Base-by-base conservation (phyloP, 345 rosid genomes). In the Eucalyptus paniculata region DNA sequence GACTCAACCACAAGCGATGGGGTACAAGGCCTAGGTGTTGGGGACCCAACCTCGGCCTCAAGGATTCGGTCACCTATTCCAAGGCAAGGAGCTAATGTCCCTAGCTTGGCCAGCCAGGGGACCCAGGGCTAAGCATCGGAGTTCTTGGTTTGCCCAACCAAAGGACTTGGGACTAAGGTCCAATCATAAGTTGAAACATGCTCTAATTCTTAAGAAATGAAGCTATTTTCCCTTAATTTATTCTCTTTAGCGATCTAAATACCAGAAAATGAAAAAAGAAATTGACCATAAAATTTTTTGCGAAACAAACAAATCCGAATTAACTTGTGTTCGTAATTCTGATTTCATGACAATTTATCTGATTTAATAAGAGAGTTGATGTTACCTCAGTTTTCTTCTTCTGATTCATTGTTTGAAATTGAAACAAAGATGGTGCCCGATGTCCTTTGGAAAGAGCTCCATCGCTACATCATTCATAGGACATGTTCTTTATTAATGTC, bases 11-110 rank as follows among this genome's bases (percentile, higher is more conserved):
- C n/a, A 58, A 26, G 65, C 6, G 7, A 12, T 24, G 12, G 14
- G 65, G 3, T 58, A 24, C 4, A 58, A 1, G n/a, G 30, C 65
- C 26, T 21, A 0, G 11, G 60, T n/a, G 0, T 58, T 58, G n/a
- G 65, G 65, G 65, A 58, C 14, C 65, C 6, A 2, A 56, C 62
- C 30, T 56, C 12, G 1, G 62, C 62, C 62, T 56, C 13, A 0
- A 56, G 62, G 62, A 9, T 56, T 12, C 6, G 2, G 1, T 56
- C 28, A 56, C 62, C 13, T 21, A 56, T 56, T 26, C 62, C 6
- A 8, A 12, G 28, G 28, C 62, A 56, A 56, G 12, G 62, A 56
- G 62, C 12, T 12, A 23, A 28, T 24, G 62, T 56, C 62, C 26
- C 30, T 23, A 56, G 62, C 26, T 56, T 56, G 62, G 62, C 62